These are phyloP conservation scores for Leccinellum luteum DNA, from an alignment of 768 basidiomycete species.

Conservation along the genomic window DNA sequence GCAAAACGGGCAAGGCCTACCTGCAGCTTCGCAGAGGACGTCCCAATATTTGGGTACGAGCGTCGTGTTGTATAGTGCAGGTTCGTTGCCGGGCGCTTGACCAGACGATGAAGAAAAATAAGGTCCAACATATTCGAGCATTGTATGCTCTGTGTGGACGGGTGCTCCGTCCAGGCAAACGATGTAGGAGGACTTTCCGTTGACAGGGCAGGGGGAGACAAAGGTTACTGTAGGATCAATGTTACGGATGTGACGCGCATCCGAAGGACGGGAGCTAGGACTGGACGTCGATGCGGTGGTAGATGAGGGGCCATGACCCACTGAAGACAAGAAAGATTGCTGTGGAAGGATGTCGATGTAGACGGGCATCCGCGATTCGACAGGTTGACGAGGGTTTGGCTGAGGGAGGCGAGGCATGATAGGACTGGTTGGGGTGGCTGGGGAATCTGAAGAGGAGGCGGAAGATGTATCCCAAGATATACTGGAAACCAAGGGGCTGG, in stretches of 20 bases:
- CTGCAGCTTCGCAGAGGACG: conserved; percentile 50
- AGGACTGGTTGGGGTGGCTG: conserved; percentile 13
- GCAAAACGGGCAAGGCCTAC: conserved; percentile 35
- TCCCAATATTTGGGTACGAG: conserved; percentile 68
- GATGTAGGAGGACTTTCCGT: conserved; percentile 53
- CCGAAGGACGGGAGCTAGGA: conserved; percentile 4
- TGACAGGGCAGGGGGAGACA: conserved; percentile 44
- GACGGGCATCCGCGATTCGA: conserved; percentile 30
- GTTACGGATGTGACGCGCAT: conserved; percentile 47
- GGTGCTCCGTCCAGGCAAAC: conserved; percentile 49
- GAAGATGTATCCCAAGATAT: conserved; percentile 29
- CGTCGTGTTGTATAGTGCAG: conserved; percentile 54
- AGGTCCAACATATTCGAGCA: conserved; percentile 33
- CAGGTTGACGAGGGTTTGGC: conserved; percentile 21
- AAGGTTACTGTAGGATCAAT: conserved; percentile 73
- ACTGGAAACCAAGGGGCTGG: conserved; percentile 18
- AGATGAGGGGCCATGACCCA: background rate
- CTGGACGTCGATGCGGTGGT: conserved; percentile 1
- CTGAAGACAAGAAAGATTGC: conserved; percentile 9
- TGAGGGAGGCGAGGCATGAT: conserved; percentile 22
- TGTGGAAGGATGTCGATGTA: conserved; percentile 34
- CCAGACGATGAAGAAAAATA: conserved; percentile 32
- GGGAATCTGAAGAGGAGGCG: conserved; percentile 19
- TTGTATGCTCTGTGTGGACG: conserved; percentile 51
- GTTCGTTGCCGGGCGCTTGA: conserved; percentile 23